phyloP scores from a whole-genome alignment of 1,139 yeast genomes.

The Sugiyamaella neomexicana region DNA sequence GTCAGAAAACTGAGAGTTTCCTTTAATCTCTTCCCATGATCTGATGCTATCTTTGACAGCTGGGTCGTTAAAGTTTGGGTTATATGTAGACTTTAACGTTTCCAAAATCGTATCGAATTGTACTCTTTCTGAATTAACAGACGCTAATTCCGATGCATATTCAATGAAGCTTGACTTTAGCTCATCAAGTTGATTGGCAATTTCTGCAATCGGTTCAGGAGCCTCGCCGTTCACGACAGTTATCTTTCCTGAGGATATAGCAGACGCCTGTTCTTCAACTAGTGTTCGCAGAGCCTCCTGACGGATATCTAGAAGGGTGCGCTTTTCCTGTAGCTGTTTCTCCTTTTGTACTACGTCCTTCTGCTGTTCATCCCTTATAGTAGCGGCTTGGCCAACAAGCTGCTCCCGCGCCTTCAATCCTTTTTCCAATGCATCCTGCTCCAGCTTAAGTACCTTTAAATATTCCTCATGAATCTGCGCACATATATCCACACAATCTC shows the following conservation, averaged over 20 bases:
- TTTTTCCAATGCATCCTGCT: slow-evolving; percentile 36
- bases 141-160: slow-evolving; percentile 3
- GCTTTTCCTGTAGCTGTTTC: slow-evolving; percentile 25
- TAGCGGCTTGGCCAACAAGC: slow-evolving; percentile 36
- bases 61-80: slow-evolving; percentile 87
- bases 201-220: slow-evolving; percentile 22
- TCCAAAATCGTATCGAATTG: slow-evolving; percentile 49
- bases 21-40: slow-evolving; percentile 48
- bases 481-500: slow-evolving; percentile 48
- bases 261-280: slow-evolving; percentile 30
- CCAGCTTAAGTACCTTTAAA: slow-evolving; percentile 38
- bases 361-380: slow-evolving; percentile 33
- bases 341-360: slow-evolving; percentile 30
- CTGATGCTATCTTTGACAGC: slow-evolving; percentile 77
- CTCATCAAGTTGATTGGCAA: slow-evolving; percentile 16
- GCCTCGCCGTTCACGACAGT: slow-evolving; percentile 29
- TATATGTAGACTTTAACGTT: slow-evolving; percentile 57
- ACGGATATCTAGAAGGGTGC: slow-evolving; percentile 26
- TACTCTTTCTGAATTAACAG: slow-evolving; percentile 25
- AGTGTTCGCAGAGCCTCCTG: slow-evolving; percentile 38
- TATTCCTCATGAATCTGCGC: slow-evolving; percentile 46
- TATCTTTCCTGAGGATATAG: slow-evolving; percentile 29
- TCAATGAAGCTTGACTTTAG: not conserved
- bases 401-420: slow-evolving; percentile 42
- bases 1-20: slow-evolving; percentile 19